Conservation (phyloP, 192 early-diverging fungal species). For the Glomus cerebriforme region DNA sequence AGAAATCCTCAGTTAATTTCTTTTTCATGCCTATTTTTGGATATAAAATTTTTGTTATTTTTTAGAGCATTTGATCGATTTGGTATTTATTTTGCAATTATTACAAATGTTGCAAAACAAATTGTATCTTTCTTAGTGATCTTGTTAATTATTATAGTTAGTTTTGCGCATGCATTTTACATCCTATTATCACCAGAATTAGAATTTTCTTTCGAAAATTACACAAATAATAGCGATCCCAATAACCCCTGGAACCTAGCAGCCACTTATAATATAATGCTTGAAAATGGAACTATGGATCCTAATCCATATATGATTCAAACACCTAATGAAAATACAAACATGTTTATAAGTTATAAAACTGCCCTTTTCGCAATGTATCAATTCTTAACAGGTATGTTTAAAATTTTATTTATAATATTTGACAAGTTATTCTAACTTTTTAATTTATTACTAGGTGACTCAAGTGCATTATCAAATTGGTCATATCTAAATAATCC, state of each 20-base stretch:
- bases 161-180: background rate
- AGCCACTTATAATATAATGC: background rate
- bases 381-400: background rate
- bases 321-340: background rate
- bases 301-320: too few relatives aligned
- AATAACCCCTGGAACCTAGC: background rate
- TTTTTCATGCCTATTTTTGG: background rate
- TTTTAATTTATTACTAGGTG: background rate
- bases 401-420: background rate
- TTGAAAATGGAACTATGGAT: too few relatives aligned
- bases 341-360: background rate
- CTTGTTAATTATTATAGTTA: background rate
- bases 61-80: background rate
- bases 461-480: background rate
- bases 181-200: background rate
- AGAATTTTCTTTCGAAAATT: too few relatives aligned
- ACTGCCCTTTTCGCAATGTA: background rate
- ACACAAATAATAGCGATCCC: background rate
- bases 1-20: background rate
- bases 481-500: background rate
- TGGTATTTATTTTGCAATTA: background rate
- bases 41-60: background rate
- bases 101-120: background rate
- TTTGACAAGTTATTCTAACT: background rate
- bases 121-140: background rate